Evolutionary conservation across 176 grass and related monocot genomes (phyloP), one percentile per base, ranked within the genome.

Genomic region (Rhynchospora tenuis): DNA sequence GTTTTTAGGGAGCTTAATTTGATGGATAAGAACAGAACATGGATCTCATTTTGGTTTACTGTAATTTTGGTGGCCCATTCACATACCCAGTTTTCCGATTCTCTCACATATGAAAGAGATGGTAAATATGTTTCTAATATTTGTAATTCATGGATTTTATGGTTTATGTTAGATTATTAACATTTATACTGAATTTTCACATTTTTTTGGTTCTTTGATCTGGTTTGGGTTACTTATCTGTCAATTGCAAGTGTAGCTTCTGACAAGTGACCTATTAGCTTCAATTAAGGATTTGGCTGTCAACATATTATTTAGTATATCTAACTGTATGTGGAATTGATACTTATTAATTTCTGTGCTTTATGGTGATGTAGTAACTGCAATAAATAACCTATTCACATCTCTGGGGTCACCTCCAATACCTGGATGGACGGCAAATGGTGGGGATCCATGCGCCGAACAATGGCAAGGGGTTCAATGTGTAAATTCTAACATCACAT

Each of bases 391-490:
- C 66, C 83, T 99, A 79, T 93, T 92, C 85, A 88, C 78, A 71
- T 91, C 97, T 19, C 69, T 99, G 9, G 88, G 50, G 33, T 93
- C 93, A 1, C 97, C 93, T 51, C 15, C 81, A 62, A 51, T 99
- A 54, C 93, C 97, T 85, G 93, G 86, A 83, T 99, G 97, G 97
- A 62, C 73, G 13, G 31, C 85, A 5, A 93, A 91, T 83, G 97
- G 93, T 15, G 91, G 97, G 51, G 97, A 99, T 17, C 97, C 97
- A 48, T 99, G 97, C 77, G 45, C 28, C 22, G 97, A 93, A 71
- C 56, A 7, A 66, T 99, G 97, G 97, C 97, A 96, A 81, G 97
- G 97, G 26, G 89, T 99, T 71, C 73, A 45, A 73, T 99, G 97
- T 11, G 89, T 89, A 10, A 77, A 9, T 60, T 90, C 97, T 20